Conservation (phyloP, 352 stramenopile species). For the Phytophthora multivora region DNA sequence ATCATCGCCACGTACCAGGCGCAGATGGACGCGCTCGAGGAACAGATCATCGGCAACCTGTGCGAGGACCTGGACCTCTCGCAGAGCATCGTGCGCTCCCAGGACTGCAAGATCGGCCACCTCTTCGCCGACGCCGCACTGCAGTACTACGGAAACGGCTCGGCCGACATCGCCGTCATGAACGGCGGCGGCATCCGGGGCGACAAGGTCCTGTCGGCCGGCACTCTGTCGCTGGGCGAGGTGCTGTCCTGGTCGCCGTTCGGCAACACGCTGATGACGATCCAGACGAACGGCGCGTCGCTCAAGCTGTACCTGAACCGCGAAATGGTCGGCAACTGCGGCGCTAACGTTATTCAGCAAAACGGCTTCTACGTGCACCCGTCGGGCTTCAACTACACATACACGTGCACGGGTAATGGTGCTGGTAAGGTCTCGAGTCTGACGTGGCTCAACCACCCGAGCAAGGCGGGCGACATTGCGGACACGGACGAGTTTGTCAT, state of each 20-base stretch:
- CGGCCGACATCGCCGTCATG: constrained; percentile 58
- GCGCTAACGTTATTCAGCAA: constrained; percentile 41
- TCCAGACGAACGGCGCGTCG: constrained; percentile 56
- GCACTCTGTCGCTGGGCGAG: constrained; percentile 56
- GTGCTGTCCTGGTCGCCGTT: constrained; percentile 73
- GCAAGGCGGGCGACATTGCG: constrained; percentile 42
- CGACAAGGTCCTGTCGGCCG: constrained; percentile 58
- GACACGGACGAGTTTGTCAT: constrained; percentile 68
- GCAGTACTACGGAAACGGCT: constrained; percentile 55
- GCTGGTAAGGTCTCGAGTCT: constrained; percentile 50
- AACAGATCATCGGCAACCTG: constrained; percentile 53
- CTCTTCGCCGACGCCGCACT: constrained; percentile 57
- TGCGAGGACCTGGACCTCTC: constrained; percentile 62
- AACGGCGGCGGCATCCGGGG: constrained; percentile 75
- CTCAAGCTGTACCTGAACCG: constrained; percentile 64
- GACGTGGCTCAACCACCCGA: constrained; percentile 66
- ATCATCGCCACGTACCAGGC: constrained; percentile 53
- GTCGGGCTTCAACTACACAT: constrained; percentile 71
- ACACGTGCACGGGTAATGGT: constrained; percentile 51
- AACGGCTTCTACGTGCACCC: constrained; percentile 77
- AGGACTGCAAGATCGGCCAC: constrained; percentile 57
- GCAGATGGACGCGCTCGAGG: constrained; percentile 46
- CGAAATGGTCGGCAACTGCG: constrained; percentile 59
- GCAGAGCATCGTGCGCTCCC: constrained; percentile 52
- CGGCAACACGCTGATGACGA: constrained; percentile 67